phyloP scores from a whole-genome alignment of 768 basidiomycete species.

The Strobilomyces echinocephalus region DNA sequence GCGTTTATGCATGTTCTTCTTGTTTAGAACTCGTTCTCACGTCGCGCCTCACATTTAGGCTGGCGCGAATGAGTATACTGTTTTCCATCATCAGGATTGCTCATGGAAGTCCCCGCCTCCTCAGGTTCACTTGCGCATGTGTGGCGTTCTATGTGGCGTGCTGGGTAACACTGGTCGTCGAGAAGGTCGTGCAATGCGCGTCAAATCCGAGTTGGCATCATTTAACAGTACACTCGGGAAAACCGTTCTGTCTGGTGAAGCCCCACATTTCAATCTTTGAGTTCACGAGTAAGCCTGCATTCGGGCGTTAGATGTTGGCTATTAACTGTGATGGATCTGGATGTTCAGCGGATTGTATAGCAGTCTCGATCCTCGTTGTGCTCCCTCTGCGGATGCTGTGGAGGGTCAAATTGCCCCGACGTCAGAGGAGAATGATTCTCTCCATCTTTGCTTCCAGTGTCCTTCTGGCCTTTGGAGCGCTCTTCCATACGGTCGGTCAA shows the following conservation, averaged over 20 bases:
- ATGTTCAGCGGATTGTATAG: slow-evolving; percentile 14
- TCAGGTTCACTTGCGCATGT: neutral
- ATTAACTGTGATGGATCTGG: neutral
- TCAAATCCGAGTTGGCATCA: neutral
- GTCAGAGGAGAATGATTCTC: slow-evolving; percentile 24
- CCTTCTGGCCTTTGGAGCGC: slow-evolving; percentile 11
- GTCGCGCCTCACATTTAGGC: neutral
- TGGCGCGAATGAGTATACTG: neutral
- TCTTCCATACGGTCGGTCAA: slow-evolving; percentile 14
- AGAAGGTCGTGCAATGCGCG: neutral
- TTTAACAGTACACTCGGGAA: neutral
- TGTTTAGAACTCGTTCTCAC: neutral
- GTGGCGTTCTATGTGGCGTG: neutral
- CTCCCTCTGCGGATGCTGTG: slow-evolving; percentile 21
- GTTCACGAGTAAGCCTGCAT: slow-evolving; percentile 10
- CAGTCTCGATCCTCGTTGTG: slow-evolving; percentile 12
- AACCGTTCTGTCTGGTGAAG: slow-evolving; percentile 9
- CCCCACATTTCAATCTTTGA: slow-evolving; percentile 7
- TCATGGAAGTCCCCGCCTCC: neutral
- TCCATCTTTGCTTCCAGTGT: slow-evolving; percentile 18
- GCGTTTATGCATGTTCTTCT: neutral
- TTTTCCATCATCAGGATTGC: neutral
- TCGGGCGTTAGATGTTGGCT: too few relatives aligned
- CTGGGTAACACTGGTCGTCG: neutral
- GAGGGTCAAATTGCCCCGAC: slow-evolving; percentile 16